These are phyloP conservation scores for Neurospora hispaniola DNA, from an alignment of 495 filamentous ascomycete genomes.

Conservation along the genomic window DNA sequence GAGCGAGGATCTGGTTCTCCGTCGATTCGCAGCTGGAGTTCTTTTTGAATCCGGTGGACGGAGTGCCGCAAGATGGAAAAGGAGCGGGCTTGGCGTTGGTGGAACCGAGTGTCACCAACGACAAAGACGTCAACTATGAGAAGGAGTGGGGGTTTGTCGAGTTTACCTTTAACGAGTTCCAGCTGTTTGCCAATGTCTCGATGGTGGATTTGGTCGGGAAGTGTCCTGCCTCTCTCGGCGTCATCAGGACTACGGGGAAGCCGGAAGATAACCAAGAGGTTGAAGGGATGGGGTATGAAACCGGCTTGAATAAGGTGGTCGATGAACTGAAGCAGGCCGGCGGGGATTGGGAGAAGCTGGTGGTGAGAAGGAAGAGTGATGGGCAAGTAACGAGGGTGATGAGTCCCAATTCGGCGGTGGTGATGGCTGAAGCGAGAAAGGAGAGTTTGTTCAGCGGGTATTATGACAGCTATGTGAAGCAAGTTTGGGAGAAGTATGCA, in stretches of 20 bases:
- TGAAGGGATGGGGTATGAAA: constrained; percentile 25
- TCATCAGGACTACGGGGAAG: too few relatives aligned
- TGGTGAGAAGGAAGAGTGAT: constrained; percentile 25
- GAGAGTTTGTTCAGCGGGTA: constrained; percentile 47
- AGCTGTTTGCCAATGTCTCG: constrained; percentile 65
- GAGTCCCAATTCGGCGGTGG: constrained; percentile 54
- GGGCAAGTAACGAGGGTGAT: constrained; percentile 34
- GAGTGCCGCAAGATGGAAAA: not conserved
- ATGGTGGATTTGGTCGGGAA: constrained; percentile 60
- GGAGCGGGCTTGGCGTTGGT: constrained; percentile 47
- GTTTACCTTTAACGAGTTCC: constrained; percentile 56
- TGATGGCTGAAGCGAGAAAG: constrained; percentile 23
- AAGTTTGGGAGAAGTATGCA: constrained; percentile 53
- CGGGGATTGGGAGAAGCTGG: constrained; percentile 53
- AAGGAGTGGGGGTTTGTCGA: constrained; percentile 60
- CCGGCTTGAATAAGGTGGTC: not conserved
- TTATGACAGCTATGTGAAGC: constrained; percentile 51
- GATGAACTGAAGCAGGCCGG: constrained; percentile 26
- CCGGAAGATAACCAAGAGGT: constrained; percentile 21
- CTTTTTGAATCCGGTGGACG: constrained; percentile 46
- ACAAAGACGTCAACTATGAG: constrained; percentile 53
- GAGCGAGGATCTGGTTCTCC: constrained; percentile 63
- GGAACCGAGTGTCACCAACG: constrained; percentile 59
- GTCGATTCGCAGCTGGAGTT: constrained; percentile 52
- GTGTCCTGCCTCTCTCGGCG: not conserved